A percentile compares a stretch with the other conserved stretches of the same genome.
phyloP scores from a whole-genome alignment of 257 asterid genomes.

The Parsonsia alboflavescens region DNA sequence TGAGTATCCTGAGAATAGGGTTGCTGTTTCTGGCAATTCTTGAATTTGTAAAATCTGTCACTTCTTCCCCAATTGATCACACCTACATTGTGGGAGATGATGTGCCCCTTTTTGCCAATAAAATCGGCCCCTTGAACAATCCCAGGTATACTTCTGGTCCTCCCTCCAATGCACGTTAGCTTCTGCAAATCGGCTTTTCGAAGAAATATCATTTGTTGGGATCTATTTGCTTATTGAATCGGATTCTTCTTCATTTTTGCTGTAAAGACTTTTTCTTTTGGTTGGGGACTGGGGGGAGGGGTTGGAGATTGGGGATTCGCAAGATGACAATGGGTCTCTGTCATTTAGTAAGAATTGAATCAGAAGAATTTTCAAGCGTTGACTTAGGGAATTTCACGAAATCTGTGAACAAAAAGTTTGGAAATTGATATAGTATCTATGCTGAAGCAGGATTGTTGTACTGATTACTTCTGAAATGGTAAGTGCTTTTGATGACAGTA shows the following conservation, averaged over 20 bases:
- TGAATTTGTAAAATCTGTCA: background rate
- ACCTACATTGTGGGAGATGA: conserved; percentile 64
- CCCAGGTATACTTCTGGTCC: conserved; percentile 52
- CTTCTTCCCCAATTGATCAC: conserved; percentile 31
- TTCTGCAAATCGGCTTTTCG: background rate
- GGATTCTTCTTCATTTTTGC: background rate
- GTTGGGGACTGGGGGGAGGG: background rate
- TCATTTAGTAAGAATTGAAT: background rate
- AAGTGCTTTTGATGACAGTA: background rate
- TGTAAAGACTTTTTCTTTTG: background rate
- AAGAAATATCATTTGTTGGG: background rate
- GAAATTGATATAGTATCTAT: background rate
- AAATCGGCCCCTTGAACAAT: conserved; percentile 74
- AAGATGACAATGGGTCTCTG: background rate
- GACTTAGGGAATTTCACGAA: background rate
- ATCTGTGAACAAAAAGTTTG: background rate
- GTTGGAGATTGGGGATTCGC: background rate
- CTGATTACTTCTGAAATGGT: background rate
- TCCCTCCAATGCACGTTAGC: background rate
- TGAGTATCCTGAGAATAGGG: conserved; percentile 6
- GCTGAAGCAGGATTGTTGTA: background rate
- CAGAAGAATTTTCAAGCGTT: background rate
- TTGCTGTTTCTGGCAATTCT: conserved; percentile 17
- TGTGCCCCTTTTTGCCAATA: conserved; percentile 70
- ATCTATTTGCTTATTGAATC: background rate